These are phyloP conservation scores for grape (Vitis vinifera) DNA, from an alignment of 164 flowering plant species.

Conservation along the genomic window ASM3070453v1 NC_081823.1:23056001-23056500, in stretches of 20 bases:
- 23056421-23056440: too few relatives aligned
- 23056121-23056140: neutral
- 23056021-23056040: slow-evolving; percentile 22
- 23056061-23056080: neutral
- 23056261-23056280: slow-evolving; percentile 95
- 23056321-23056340: slow-evolving; percentile 94
- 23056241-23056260: slow-evolving; percentile 78
- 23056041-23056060: neutral
- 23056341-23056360: slow-evolving; percentile 89
- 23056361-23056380: slow-evolving; percentile 86
- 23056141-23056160: neutral
- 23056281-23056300: slow-evolving; percentile 99
- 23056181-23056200: neutral
- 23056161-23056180: too few relatives aligned
- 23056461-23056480: neutral
- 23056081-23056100: neutral
- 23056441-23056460: too few relatives aligned
- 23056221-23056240: neutral
- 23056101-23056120: neutral
- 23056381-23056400: slow-evolving; percentile 89
- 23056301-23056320: slow-evolving; percentile 90
- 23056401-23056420: neutral
- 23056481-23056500: neutral
- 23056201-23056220: neutral
- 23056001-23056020: slow-evolving; percentile 5